These are phyloP conservation scores for Citrus sp. DNA, from an alignment of 345 rosid genomes.

Conservation along the genomic window DNA sequence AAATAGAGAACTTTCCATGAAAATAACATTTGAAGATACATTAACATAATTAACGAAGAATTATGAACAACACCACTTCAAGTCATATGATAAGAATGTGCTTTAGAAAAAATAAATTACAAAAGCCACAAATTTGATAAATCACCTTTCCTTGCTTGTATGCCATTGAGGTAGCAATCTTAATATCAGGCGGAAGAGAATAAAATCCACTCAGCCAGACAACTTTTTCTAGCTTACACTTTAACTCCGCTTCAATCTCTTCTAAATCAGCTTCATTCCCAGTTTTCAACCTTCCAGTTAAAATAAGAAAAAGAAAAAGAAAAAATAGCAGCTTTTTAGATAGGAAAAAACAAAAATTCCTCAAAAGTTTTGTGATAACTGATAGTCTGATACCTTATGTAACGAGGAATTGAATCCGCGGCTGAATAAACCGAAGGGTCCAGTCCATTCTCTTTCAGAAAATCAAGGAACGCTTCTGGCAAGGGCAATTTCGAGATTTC, in stretches of 20 bases:
- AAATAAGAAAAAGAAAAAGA: neutral
- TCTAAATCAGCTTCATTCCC: slow-evolving; percentile 44
- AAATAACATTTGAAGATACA: neutral
- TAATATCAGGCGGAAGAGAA: slow-evolving; percentile 66
- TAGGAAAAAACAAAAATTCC: neutral
- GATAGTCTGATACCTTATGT: slow-evolving; percentile 53
- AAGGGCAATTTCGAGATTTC: slow-evolving; percentile 41
- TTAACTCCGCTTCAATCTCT: slow-evolving; percentile 63
- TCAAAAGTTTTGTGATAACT: slow-evolving; percentile 33
- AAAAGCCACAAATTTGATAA: neutral
- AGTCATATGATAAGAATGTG: neutral
- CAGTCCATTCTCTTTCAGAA: slow-evolving; percentile 57
- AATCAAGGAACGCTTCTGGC: slow-evolving; percentile 60
- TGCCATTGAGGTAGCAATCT: slow-evolving; percentile 66
- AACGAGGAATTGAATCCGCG: slow-evolving; percentile 66
- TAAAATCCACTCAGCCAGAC: slow-evolving; percentile 75
- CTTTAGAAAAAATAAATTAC: neutral
- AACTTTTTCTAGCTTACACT: slow-evolving; percentile 63
- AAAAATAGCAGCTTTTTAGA: neutral
- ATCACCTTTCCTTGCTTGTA: slow-evolving; percentile 75
- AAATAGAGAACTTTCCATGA: neutral
- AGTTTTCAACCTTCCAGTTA: slow-evolving; percentile 62
- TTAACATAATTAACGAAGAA: neutral
- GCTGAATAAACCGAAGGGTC: slow-evolving; percentile 69
- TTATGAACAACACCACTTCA: neutral